Base-by-base conservation (phyloP, 139 green algal genomes). In the Haematococcus lacustris region DNA sequence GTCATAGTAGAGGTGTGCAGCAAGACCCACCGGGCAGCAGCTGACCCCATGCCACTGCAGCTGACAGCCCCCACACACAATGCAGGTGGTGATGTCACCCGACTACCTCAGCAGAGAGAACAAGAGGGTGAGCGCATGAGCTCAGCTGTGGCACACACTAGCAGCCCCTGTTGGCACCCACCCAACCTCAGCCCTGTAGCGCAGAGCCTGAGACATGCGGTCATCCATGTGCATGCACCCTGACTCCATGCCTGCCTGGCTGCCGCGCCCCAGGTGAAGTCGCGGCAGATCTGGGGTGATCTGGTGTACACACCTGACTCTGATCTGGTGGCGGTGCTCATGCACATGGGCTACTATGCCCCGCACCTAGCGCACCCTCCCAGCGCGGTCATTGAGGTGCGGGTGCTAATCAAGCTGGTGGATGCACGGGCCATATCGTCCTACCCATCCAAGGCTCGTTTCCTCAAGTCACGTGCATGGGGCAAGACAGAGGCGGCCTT, bases 211-310 rank as follows among this genome's bases (percentile, higher is more conserved):
- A 17, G 37, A 61, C 21, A 1, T 62, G 6, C 28, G 30, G n/a
- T 1, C 2, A 75, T 75, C 17, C 1, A 25, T 72, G 23, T 25
- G 21, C 38, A 72, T 61, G 50, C 13, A 50, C 62, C 9, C 9
- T 39, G 34, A 25, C n/a, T 4, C 5, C 41, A 34, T 66, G 30
- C 73, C 5, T 66, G 5, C 43, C 38, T 61, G 40, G 53, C n/a
- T n/a, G n/a, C n/a, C n/a, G n/a, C n/a, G n/a, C 38, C 21, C 74
- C 86, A 96, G 80, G 92, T 97, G 47, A 88, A 88, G 59, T 80
- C 88, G 5, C 80, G 94, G 1, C 93, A 97, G 83, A 87, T 99
- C 34, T 99, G 93, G 94, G 95, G 95, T 25, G 91, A 88, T 39
- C 84, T 88, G 32, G 65, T 92, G 0, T 99, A 98, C 88, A 98